Conservation (phyloP, 23 red algal genomes). For the Agarophyton chilense region DNA sequence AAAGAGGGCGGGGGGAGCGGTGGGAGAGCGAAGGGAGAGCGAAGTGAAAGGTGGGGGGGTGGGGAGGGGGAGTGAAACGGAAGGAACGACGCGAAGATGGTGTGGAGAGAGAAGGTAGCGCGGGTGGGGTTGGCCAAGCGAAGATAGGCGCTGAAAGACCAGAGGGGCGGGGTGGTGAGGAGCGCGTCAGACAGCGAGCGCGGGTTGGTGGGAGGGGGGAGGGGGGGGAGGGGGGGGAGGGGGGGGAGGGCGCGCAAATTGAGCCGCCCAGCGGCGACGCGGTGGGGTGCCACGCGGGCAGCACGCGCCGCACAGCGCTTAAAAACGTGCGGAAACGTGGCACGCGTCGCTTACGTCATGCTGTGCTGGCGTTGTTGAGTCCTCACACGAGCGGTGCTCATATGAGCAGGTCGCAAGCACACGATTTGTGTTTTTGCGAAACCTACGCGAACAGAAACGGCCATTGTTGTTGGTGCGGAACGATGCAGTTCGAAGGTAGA, state of each 20-base stretch:
- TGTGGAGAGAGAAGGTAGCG: neutral
- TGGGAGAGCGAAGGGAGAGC: neutral
- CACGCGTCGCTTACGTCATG: conserved; percentile 1
- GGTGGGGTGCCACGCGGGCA: neutral
- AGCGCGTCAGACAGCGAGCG: neutral
- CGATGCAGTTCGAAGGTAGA: no score
- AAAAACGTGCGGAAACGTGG: neutral
- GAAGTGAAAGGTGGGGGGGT: neutral
- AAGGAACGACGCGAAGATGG: neutral
- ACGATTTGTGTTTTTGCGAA: no score
- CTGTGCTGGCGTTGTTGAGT: neutral
- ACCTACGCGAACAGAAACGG: no score
- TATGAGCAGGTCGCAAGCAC: no score
- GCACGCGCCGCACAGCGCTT: neutral
- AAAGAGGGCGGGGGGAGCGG: neutral
- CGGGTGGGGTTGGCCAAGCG: neutral
- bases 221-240: no score
- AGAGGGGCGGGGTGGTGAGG: neutral
- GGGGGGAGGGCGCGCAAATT: neutral
- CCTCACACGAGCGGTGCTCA: neutral
- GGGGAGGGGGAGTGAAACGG: neutral
- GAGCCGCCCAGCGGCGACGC: neutral
- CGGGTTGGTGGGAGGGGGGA: no score
- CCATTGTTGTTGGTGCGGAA: no score
- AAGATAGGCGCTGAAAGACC: neutral